phyloP scores from a whole-genome alignment of 225 moss, liverwort and hornwort species.

The Ulota crispa region DNA sequence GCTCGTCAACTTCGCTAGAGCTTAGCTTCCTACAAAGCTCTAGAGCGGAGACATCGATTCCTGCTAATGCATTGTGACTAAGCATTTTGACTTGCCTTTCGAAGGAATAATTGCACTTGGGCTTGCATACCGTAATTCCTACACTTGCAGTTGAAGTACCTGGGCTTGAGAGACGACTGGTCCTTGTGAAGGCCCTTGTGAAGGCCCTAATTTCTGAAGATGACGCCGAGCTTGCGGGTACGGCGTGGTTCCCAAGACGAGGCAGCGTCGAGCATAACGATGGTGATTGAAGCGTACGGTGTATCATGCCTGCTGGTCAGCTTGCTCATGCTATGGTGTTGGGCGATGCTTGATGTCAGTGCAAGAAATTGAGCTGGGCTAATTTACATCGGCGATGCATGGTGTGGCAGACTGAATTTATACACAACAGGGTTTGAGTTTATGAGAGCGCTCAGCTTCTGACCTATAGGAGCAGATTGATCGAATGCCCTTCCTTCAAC shows the following conservation, averaged over 20 bases:
- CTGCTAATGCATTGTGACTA: neutral
- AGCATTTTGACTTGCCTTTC: neutral
- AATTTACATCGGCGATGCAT: neutral
- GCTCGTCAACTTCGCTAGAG: neutral
- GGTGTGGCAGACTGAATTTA: neutral
- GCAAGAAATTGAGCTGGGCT: neutral
- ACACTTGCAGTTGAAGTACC: neutral
- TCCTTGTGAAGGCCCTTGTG: no score
- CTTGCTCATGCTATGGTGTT: constrained; percentile 31
- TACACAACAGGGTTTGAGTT: neutral
- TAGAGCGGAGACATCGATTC: no score
- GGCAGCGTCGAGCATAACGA: neutral
- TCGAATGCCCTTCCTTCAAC: neutral
- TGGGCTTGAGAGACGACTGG: neutral
- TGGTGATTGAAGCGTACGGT: constrained; percentile 31
- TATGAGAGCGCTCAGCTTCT: neutral
- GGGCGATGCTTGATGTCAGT: constrained; percentile 34
- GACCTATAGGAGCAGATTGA: neutral
- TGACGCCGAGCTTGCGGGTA: neutral
- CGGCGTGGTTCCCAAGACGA: neutral
- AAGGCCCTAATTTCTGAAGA: neutral
- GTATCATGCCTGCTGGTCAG: constrained; percentile 34
- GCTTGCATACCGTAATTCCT: neutral
- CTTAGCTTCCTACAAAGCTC: no score
- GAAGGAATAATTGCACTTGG: neutral